Evolutionary conservation across 192 early-diverging fungal species (phyloP).

Genomic region (Gonapodya prolifera): DNA sequence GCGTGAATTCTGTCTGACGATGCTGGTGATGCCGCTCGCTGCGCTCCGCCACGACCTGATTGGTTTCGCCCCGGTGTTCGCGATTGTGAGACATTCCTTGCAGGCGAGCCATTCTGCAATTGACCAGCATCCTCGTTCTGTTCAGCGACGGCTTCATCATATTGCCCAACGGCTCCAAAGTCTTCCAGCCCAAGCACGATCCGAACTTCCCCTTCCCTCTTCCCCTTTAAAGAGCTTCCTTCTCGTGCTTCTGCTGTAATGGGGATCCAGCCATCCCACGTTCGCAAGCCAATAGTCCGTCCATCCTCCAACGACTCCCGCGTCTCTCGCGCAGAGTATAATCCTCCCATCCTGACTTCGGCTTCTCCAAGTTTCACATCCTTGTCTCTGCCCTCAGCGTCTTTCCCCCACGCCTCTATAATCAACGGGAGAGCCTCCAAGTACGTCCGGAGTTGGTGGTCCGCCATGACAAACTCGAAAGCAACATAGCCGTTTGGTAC

Average conservation of each 20-base stretch:
- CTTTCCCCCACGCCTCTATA: slow-evolving; percentile 26
- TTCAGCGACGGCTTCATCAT: neutral
- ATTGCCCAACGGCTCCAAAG: slow-evolving; percentile 30
- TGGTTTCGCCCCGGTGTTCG: neutral
- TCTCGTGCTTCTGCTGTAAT: neutral
- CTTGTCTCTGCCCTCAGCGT: slow-evolving; percentile 9
- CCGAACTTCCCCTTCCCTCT: slow-evolving; percentile 22
- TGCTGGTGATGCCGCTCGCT: neutral
- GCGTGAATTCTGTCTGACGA: neutral
- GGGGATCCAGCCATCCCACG: neutral
- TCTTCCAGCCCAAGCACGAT: slow-evolving; percentile 37
- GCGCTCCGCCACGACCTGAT: neutral
- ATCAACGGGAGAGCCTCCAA: slow-evolving; percentile 33
- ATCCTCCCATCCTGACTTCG: neutral
- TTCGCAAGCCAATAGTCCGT: neutral
- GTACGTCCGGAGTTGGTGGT: slow-evolving; percentile 20
- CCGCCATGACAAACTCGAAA: slow-evolving; percentile 41
- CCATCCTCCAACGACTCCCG: neutral
- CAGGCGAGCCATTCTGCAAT: neutral
- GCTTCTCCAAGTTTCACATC: slow-evolving; percentile 24
- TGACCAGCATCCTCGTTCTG: neutral
- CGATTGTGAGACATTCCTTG: neutral
- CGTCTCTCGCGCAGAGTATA: slow-evolving; percentile 6
- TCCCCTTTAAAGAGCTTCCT: neutral
- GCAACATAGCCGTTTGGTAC: slow-evolving; percentile 30